A percentile compares a stretch with the other conserved stretches of the same genome.
Evolutionary conservation across 2,329 filamentous ascomycete genomes (phyloP).

Genomic region (Cryphonectria radicalis): DNA sequence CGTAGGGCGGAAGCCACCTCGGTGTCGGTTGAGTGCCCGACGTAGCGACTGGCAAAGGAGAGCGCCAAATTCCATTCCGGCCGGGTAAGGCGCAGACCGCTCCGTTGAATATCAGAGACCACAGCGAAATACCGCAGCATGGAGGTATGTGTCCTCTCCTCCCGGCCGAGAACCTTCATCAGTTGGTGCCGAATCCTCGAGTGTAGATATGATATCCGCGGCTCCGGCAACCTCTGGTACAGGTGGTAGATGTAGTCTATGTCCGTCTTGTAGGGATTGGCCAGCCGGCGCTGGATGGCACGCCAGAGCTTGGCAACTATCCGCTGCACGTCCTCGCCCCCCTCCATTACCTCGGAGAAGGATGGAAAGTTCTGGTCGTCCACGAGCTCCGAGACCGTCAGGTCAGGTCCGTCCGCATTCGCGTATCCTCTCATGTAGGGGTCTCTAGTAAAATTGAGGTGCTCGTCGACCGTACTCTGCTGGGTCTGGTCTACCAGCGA

Average conservation of each 20-base stretch:
- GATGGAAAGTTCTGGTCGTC: slow-evolving; percentile 54
- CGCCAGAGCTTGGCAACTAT: slow-evolving; percentile 46
- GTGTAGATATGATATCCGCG: slow-evolving; percentile 55
- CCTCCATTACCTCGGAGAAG: slow-evolving; percentile 43
- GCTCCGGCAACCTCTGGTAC: slow-evolving; percentile 56
- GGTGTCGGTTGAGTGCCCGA: slow-evolving; percentile 58
- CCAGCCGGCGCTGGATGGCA: slow-evolving; percentile 47
- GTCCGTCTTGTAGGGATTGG: slow-evolving; percentile 44
- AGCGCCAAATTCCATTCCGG: slow-evolving; percentile 86
- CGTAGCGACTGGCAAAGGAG: slow-evolving; percentile 75
- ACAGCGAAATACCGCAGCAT: slow-evolving; percentile 85
- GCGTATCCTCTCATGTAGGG: slow-evolving; percentile 61
- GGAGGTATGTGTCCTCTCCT: slow-evolving; percentile 58
- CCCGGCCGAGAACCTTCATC: slow-evolving; percentile 69
- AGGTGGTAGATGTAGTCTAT: slow-evolving; percentile 53
- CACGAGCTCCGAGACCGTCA: slow-evolving; percentile 55
- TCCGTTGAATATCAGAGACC: slow-evolving; percentile 79
- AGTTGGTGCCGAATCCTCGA: slow-evolving; percentile 63
- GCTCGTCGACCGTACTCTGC: slow-evolving; percentile 54
- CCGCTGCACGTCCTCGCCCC: slow-evolving; percentile 41
- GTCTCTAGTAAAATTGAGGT: slow-evolving; percentile 56
- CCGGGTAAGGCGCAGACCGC: slow-evolving; percentile 68
- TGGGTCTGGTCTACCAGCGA: slow-evolving; percentile 56
- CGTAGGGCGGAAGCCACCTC: slow-evolving; percentile 72
- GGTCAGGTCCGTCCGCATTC: slow-evolving; percentile 50